Evolutionary conservation across 345 rosid genomes (phyloP).

Genomic region (Rhodomyrtus tomentosa): DNA sequence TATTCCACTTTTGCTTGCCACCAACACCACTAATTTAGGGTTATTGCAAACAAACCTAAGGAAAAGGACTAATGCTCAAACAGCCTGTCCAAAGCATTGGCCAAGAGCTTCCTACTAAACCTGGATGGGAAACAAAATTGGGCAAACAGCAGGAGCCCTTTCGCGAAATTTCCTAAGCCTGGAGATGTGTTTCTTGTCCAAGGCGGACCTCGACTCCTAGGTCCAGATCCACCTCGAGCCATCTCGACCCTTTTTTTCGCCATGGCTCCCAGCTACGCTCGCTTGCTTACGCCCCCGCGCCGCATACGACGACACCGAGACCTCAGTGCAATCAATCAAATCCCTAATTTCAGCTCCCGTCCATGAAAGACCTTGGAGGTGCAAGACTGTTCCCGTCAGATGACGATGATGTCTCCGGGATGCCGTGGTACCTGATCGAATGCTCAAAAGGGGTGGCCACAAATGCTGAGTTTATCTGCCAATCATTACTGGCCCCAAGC

Average conservation of each 20-base stretch:
- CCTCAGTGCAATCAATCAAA: not conserved
- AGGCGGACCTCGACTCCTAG: constrained; percentile 36
- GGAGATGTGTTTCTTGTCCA: constrained; percentile 34
- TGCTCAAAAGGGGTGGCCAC: constrained; percentile 3
- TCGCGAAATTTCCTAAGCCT: constrained; percentile 32
- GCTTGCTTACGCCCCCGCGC: not conserved
- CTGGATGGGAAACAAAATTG: constrained; percentile 12
- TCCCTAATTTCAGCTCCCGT: not conserved
- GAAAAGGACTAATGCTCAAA: constrained; percentile 3
- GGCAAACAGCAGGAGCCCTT: constrained; percentile 34
- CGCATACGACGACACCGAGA: not conserved
- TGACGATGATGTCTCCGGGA: constrained; percentile 26
- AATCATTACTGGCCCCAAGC: not conserved
- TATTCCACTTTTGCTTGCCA: not conserved
- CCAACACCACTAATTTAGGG: not conserved
- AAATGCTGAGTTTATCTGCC: constrained; percentile 8
- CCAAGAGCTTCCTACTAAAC: no score
- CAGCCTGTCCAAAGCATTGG: constrained; percentile 22
- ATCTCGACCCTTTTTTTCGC: constrained; percentile 69
- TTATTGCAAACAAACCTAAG: not conserved
- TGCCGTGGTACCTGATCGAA: constrained; percentile 6
- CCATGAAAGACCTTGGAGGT: constrained; percentile 12
- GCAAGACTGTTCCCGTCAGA: constrained; percentile 24
- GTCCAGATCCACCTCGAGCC: constrained; percentile 64
- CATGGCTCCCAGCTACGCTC: constrained; percentile 9